These are phyloP conservation scores for Penicillium maclennaniae DNA, from an alignment of 495 filamentous ascomycete genomes.

Conservation along the genomic window DNA sequence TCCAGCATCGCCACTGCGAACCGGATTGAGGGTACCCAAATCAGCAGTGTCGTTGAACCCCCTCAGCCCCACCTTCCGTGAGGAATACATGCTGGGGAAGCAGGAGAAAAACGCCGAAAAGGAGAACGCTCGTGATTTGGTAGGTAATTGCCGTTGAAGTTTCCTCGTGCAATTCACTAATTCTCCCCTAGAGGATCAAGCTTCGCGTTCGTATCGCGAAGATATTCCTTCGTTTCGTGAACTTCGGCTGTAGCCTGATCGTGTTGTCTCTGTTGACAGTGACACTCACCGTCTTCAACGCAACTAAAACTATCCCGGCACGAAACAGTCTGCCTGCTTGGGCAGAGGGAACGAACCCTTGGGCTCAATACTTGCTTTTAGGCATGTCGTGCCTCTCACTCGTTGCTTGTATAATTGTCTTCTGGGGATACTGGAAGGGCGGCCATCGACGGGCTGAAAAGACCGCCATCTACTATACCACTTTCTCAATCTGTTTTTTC, in stretches of 20 bases:
- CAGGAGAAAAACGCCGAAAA: conserved; percentile 73
- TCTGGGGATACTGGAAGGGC: conserved; percentile 83
- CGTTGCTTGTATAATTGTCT: conserved; percentile 69
- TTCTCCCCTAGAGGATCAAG: conserved; percentile 71
- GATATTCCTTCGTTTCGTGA: conserved; percentile 85
- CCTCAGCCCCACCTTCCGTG: conserved; percentile 82
- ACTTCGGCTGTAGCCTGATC: conserved; percentile 94
- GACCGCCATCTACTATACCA: conserved; percentile 86
- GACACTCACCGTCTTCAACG: conserved; percentile 84
- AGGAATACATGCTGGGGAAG: conserved; percentile 80
- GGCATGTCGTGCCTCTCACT: conserved; percentile 76
- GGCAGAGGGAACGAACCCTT: conserved; percentile 72
- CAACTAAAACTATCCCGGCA: conserved; percentile 66
- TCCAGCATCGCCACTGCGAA: conserved; percentile 75
- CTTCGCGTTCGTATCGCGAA: conserved; percentile 89
- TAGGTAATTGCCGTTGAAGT: conserved; percentile 42
- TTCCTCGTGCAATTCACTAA: conserved; percentile 9
- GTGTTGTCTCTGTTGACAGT: conserved; percentile 82
- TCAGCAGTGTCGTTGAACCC: conserved; percentile 64
- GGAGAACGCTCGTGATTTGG: conserved; percentile 78
- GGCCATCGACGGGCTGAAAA: conserved; percentile 90
- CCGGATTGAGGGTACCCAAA: conserved; percentile 79
- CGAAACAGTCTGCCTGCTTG: conserved; percentile 80
- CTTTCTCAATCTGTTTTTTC: conserved; percentile 90
- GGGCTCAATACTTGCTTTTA: conserved; percentile 86